These are phyloP conservation scores for Leccinum rimulosum DNA, from an alignment of 768 basidiomycete genomes.

Conservation along the genomic window DNA sequence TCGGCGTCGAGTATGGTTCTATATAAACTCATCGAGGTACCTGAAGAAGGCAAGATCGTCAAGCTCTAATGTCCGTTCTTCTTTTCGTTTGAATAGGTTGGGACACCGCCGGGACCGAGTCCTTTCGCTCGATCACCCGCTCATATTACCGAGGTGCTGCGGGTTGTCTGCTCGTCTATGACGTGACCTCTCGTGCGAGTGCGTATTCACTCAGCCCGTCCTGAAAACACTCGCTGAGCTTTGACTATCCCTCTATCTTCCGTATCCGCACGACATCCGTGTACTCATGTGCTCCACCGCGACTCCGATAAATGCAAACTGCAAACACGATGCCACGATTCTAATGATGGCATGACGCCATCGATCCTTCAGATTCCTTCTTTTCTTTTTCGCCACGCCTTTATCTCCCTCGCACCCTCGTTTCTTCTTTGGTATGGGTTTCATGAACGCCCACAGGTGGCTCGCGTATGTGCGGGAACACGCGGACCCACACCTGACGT, in stretches of 20 bases:
- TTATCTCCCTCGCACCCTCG: not conserved
- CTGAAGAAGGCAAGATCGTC: constrained; percentile 77
- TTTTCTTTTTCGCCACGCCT: not conserved
- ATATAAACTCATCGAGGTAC: constrained; percentile 81
- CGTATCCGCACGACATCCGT: not conserved
- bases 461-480: constrained; percentile 82
- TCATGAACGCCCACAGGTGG: constrained; percentile 72
- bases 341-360: not conserved
- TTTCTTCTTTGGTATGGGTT: constrained; percentile 39
- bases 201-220: constrained; percentile 31
- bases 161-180: constrained; percentile 84
- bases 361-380: not conserved
- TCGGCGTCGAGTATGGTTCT: constrained; percentile 94
- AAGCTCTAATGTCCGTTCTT: constrained; percentile 78
- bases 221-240: not conserved
- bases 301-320: not conserved
- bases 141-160: constrained; percentile 91
- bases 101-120: constrained; percentile 93
- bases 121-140: constrained; percentile 81
- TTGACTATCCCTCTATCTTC: not conserved
- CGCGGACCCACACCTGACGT: constrained; percentile 86
- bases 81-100: constrained; percentile 51
- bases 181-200: constrained; percentile 84
- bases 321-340: not conserved
- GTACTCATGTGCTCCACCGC: not conserved